Evolutionary conservation across 306 rosid species (phyloP).

Genomic region (Vachellia pachyceras): DNA sequence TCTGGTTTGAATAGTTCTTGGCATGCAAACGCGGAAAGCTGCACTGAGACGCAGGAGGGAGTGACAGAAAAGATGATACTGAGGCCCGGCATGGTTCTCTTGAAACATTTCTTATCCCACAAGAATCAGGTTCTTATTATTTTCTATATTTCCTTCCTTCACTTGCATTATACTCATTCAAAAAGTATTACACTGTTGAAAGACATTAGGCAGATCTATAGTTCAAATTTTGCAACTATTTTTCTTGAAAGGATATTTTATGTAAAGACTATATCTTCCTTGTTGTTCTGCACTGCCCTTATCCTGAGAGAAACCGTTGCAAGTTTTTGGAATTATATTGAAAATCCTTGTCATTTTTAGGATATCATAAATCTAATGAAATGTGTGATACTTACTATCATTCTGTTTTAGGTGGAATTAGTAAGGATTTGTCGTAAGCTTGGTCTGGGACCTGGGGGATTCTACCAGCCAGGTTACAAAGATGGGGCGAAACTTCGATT

Average conservation of each 20-base stretch:
- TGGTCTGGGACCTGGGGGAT: conserved; percentile 74
- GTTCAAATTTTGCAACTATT: background rate
- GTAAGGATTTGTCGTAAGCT: conserved; percentile 52
- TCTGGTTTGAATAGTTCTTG: background rate
- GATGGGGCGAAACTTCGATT: conserved; percentile 64
- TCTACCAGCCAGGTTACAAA: conserved; percentile 68
- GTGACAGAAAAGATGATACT: conserved; percentile 27
- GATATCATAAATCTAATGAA: background rate
- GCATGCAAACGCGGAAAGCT: conserved; percentile 4
- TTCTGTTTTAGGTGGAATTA: conserved; percentile 51
- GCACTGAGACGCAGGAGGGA: conserved; percentile 23
- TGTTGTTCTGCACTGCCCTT: background rate
- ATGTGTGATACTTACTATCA: background rate
- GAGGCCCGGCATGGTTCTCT: conserved; percentile 73
- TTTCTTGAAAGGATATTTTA: background rate
- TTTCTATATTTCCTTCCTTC: background rate
- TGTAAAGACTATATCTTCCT: background rate
- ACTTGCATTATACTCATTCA: background rate
- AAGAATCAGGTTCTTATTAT: conserved; percentile 53
- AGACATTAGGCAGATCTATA: background rate
- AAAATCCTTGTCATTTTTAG: background rate
- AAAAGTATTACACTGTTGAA: background rate
- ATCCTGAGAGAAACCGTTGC: background rate
- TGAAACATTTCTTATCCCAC: conserved; percentile 51
- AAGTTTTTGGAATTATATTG: background rate